These are phyloP conservation scores for Ceratonia siliqua DNA, from an alignment of 306 rosid genomes.

Conservation along the genomic window DNA sequence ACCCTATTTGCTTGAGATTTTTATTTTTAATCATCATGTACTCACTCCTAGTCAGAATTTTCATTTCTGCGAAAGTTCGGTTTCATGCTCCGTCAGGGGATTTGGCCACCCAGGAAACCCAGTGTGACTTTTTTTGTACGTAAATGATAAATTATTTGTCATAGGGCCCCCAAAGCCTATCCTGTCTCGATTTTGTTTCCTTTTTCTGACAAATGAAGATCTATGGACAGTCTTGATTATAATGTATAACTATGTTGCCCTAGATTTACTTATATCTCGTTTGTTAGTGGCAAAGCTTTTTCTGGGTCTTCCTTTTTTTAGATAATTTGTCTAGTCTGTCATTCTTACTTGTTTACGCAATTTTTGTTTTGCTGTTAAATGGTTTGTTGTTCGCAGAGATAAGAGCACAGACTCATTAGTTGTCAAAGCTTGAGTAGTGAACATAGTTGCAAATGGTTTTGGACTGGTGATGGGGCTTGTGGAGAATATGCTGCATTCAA, in stretches of 20 bases:
- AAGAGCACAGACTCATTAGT: background rate
- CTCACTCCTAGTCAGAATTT: too few relatives aligned
- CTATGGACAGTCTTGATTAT: background rate
- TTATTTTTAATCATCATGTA: background rate
- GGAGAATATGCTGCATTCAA: slow-evolving; percentile 38
- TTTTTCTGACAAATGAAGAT: background rate
- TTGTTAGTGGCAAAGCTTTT: background rate
- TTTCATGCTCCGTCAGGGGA: background rate
- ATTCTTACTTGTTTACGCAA: background rate
- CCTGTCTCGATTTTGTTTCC: background rate
- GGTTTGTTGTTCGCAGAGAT: background rate
- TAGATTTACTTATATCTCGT: background rate
- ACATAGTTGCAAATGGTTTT: slow-evolving; percentile 6
- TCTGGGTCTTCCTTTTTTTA: background rate
- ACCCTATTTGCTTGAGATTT: background rate
- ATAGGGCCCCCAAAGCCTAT: background rate
- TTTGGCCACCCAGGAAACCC: background rate
- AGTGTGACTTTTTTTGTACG: background rate
- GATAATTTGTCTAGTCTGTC: background rate
- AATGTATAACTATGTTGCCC: background rate
- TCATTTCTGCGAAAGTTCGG: background rate
- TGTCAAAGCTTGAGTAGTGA: slow-evolving; percentile 3
- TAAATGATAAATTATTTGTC: background rate
- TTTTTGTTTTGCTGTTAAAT: background rate
- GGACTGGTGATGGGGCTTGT: slow-evolving; percentile 40